phyloP scores from a whole-genome alignment of 75 land plant species.

The Selaginella moellendorffii region DNA sequence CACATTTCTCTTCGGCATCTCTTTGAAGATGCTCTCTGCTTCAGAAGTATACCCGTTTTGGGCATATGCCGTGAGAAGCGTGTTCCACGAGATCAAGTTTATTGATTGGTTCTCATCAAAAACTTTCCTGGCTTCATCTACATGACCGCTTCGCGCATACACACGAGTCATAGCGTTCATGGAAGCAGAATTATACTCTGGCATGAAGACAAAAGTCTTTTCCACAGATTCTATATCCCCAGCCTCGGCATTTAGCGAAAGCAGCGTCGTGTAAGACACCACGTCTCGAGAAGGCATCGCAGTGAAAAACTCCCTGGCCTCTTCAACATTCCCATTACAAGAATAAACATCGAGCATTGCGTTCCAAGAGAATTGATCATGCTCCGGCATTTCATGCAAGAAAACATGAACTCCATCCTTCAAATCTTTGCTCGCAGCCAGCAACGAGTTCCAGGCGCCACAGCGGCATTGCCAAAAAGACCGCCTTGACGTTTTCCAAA shows the following conservation, averaged over 20 bases:
- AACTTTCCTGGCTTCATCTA: not conserved
- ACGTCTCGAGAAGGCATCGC: not conserved
- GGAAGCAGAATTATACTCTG: not conserved
- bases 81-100: constrained; percentile 1
- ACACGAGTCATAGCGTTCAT: not conserved
- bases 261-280: not conserved
- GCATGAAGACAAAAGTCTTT: not conserved
- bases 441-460: not conserved
- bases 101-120: not conserved
- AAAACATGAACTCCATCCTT: not conserved
- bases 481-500: not conserved
- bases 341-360: not conserved
- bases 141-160: not conserved
- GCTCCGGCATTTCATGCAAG: constrained; percentile 1
- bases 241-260: not conserved
- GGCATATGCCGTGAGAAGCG: not conserved
- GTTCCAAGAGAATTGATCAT: not conserved
- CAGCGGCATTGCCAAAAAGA: not conserved
- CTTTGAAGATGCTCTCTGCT: not conserved
- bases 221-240: not conserved
- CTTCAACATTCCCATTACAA: not conserved
- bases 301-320: not conserved
- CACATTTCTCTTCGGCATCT: not conserved
- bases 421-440: not conserved
- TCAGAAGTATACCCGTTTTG: not conserved